A percentile compares a stretch with the other conserved stretches of the same genome.
Conservation (phyloP, 768 basidiomycete genomes). For the Brasilioporus rufonigricans region DNA sequence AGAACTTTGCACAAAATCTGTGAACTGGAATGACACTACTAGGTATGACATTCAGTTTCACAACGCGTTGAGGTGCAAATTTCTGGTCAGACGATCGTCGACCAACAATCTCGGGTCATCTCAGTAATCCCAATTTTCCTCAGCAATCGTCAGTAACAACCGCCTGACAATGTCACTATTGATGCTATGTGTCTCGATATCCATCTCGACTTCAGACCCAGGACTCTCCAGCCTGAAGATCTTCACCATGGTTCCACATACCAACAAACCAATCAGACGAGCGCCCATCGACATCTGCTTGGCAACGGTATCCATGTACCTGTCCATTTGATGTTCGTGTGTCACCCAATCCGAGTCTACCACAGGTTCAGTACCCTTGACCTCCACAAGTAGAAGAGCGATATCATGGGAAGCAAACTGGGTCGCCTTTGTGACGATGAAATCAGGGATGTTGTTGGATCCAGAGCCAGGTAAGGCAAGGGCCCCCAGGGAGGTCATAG, state of each 20-base stretch:
- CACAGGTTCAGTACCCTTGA: not conserved
- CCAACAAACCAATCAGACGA: not conserved
- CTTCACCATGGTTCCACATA: not conserved
- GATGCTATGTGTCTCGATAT: not conserved
- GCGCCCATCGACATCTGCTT: not conserved
- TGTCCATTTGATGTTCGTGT: not conserved
- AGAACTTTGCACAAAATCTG: too few species aligned
- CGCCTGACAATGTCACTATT: not conserved
- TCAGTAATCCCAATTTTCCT: not conserved
- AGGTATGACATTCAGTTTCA: too few species aligned
- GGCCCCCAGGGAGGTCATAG: not conserved
- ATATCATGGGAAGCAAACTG: not conserved
- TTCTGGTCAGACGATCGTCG: too few species aligned
- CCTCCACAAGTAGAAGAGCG: not conserved
- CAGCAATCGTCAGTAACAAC: not conserved
- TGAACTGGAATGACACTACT: too few species aligned
- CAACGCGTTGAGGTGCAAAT: too few species aligned
- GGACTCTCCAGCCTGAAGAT: not conserved
- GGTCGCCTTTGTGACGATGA: not conserved
- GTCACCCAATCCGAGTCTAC: accelerated
- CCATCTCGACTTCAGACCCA: not conserved
- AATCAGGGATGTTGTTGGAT: not conserved
- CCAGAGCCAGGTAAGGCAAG: not conserved
- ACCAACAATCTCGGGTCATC: too few species aligned
- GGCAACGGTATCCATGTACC: not conserved